phyloP scores from a whole-genome alignment of 176 grass and related monocot species.

The Bromus sterilis region DNA sequence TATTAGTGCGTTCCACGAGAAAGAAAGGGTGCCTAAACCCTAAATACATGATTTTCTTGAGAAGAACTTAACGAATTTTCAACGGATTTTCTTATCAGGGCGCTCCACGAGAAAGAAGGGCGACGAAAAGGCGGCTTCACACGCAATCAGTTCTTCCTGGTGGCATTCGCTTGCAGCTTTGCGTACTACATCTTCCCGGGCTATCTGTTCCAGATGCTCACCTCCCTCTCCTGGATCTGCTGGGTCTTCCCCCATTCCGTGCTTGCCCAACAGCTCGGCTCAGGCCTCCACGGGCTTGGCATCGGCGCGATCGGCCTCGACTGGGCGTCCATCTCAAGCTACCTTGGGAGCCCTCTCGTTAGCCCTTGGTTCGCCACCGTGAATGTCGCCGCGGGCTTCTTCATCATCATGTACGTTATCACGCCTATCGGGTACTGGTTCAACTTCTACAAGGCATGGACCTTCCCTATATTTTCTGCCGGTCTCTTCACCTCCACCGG shows the following conservation, averaged over 20 bases:
- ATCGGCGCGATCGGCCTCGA: constrained; percentile 67
- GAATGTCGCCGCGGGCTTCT: constrained; percentile 67
- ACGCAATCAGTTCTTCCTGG: not conserved
- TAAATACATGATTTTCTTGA: not conserved
- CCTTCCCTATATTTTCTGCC: constrained; percentile 83
- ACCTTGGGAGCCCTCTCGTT: constrained; percentile 83
- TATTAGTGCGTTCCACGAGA: not conserved
- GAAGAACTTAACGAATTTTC: not conserved
- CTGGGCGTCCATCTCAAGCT: constrained; percentile 70
- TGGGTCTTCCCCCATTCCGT: constrained; percentile 71
- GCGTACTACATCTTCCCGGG: constrained; percentile 81
- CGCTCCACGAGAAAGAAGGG: not conserved
- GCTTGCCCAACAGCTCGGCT: constrained; percentile 78
- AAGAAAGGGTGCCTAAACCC: too few species aligned
- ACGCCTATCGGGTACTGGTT: constrained; percentile 64
- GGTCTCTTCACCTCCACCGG: constrained; percentile 53
- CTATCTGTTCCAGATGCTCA: constrained; percentile 89
- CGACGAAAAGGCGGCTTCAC: not conserved
- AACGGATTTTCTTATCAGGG: not conserved
- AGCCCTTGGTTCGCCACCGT: constrained; percentile 96
- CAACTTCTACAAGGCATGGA: constrained; percentile 63
- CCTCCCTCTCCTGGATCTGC: constrained; percentile 89
- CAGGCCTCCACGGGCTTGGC: constrained; percentile 63
- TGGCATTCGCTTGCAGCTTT: constrained; percentile 39
- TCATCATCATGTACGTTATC: constrained; percentile 68